Base-by-base conservation (phyloP, 805 yeast species). In the Sugiyamaella chiloensis region DNA sequence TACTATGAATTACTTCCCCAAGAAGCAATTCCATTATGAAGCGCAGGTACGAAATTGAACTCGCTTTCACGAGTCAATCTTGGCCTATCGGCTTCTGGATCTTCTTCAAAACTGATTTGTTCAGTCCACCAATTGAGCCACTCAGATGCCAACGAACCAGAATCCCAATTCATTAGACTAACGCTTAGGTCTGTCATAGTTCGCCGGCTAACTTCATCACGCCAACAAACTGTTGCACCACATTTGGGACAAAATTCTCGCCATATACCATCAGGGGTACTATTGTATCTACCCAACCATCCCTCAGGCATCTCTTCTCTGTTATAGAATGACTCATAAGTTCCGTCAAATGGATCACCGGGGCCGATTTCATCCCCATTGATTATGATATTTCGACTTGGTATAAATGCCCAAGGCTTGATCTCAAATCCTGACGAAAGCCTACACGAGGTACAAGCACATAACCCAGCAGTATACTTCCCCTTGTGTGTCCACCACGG, bases 41-140 rank as follows among this genome's bases (percentile, higher is more conserved):
- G 11, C 11, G 29, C 7, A 26, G 29, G 29, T 8, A 26, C 11
- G 7, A 26, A 26, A 26, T 26, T 11, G 11, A 26, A 26, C 11
- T 7, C 9, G 29, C 9, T 11, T 7, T 26, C 9, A 7, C 11
- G 9, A 11, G 7, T 26, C 7, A 11, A 7, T 4, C n/a, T 16
- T n/a, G 4, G 21, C 3, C 24, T 11, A 12, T 42, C 24, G 14
- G 2, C 21, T 42, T 12, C 27, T 11, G 14, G 31, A 20, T 24
- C 16, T 16, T 40, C 30, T 16, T 20, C 19, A 12, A 16, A 29
- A 20, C 45, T 42, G 14, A 36, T 24, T 6, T 24, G 19, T 21
- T 36, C 23, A n/a, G 40, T 36, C 40, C 40, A 36, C 40, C 40
- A 36, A 16, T 36, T 21, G n/a, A 36, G 24, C 40, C 40, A 36